A percentile compares a stretch with the other conserved stretches of the same genome.
phyloP scores from a whole-genome alignment of 352 stramenopile species.

The Phytophthora pluvialis region DNA sequence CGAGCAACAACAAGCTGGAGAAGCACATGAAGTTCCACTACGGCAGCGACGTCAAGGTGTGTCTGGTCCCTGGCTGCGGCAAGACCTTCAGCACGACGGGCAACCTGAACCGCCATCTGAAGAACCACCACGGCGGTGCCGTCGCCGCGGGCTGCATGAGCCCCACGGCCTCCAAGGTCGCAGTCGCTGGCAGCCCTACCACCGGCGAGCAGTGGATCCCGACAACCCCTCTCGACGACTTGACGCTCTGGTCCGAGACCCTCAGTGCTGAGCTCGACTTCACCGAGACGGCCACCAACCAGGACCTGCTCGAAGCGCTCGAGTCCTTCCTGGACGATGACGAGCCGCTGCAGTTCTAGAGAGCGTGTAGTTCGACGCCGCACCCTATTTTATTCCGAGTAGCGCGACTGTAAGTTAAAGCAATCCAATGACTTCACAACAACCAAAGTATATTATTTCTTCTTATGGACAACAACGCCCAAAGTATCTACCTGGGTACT shows the following conservation, averaged over 20 bases:
- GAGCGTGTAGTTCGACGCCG: conserved; percentile 11
- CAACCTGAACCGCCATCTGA: conserved; percentile 52
- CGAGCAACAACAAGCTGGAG: conserved; percentile 56
- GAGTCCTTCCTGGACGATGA: conserved; percentile 45
- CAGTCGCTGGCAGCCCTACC: conserved; percentile 30
- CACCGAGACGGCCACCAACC: conserved; percentile 28
- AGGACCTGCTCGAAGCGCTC: conserved; percentile 48
- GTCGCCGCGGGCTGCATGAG: conserved; percentile 15
- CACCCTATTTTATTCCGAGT: conserved; percentile 36
- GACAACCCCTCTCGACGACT: conserved; percentile 12
- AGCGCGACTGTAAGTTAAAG: conserved; percentile 28
- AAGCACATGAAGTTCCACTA: conserved; percentile 70
- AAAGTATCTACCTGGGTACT: too few species aligned
- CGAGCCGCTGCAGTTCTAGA: conserved; percentile 28
- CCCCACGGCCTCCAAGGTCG: conserved; percentile 12
- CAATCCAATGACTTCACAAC: conserved; percentile 3
- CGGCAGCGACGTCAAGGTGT: conserved; percentile 44
- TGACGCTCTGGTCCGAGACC: conserved; percentile 28
- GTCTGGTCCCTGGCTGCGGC: conserved; percentile 37
- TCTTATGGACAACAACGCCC: not conserved
- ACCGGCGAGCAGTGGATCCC: conserved; percentile 28
- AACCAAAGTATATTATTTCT: not conserved
- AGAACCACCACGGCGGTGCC: conserved; percentile 39
- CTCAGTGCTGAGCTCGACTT: conserved; percentile 19
- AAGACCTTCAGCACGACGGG: conserved; percentile 56